Percentiles rank a stretch among this genome's conserved stretches.
Evolutionary conservation across 2,329 filamentous ascomycete genomes (phyloP).

Genomic region (Epichloe sp.): DNA sequence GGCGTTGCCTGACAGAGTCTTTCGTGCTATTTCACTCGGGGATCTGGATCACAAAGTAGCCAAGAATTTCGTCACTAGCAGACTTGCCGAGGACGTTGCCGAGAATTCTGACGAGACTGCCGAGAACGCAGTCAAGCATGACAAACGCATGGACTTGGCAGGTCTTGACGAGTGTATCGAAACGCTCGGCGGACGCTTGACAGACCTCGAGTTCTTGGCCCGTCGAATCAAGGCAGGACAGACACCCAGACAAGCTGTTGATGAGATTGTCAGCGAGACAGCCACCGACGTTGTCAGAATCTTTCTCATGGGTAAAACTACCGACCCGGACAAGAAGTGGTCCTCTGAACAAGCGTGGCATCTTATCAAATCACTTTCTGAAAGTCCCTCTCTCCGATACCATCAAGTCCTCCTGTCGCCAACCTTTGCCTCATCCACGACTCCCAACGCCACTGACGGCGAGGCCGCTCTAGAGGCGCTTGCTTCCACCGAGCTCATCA

Average conservation of each 20-base stretch:
- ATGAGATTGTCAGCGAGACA: conserved; percentile 79
- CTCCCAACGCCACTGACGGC: conserved; percentile 39
- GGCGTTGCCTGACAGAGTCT: conserved; percentile 80
- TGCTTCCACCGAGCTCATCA: conserved; percentile 75
- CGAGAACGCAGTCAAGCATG: conserved; percentile 4
- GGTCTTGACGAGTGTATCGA: conserved; percentile 75
- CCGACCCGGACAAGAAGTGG: conserved; percentile 47
- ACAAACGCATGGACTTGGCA: conserved; percentile 33
- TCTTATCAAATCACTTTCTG: conserved; percentile 65
- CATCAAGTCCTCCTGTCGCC: conserved; percentile 72
- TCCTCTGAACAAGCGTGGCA: conserved; percentile 81
- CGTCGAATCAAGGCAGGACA: conserved; percentile 80
- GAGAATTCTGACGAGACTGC: conserved; percentile 16
- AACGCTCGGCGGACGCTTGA: conserved; percentile 78
- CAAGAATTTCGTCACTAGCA: conserved; percentile 78
- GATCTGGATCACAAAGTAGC: conserved; percentile 80
- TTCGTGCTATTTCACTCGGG: conserved; percentile 72
- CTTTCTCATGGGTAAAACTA: conserved; percentile 58
- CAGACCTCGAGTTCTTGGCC: conserved; percentile 89
- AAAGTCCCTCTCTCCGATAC: conserved; percentile 57
- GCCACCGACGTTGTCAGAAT: conserved; percentile 88
- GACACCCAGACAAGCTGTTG: conserved; percentile 64
- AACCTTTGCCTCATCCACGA: conserved; percentile 51
- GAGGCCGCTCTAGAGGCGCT: conserved; percentile 69
- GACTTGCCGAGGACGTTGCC: conserved; percentile 44